These are phyloP conservation scores for Claviceps arundinis DNA, from an alignment of 2,329 filamentous ascomycete genomes.

Conservation along the genomic window DNA sequence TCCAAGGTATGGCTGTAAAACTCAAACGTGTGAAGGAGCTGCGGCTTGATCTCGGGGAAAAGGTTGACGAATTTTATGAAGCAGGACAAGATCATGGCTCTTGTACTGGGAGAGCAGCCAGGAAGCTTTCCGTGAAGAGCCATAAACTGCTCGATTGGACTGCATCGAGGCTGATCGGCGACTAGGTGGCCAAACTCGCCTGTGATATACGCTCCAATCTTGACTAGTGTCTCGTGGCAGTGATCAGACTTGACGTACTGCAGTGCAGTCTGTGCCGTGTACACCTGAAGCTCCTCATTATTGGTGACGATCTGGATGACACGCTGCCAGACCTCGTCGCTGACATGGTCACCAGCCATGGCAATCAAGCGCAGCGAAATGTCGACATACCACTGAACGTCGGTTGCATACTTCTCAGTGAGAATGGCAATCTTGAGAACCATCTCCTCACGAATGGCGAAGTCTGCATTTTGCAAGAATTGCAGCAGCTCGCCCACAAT, in stretches of 20 bases:
- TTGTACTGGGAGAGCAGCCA: conserved; percentile 74
- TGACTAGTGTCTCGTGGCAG: conserved; percentile 93
- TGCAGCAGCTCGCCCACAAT: conserved; percentile 90
- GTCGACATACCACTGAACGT: conserved; percentile 98
- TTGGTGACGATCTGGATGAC: conserved; percentile 99
- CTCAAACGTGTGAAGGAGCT: conserved; percentile 79
- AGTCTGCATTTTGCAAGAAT: conserved; percentile 92
- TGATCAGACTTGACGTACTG: conserved; percentile 86
- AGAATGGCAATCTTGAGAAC: conserved; percentile 96
- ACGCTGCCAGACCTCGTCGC: conserved; percentile 97
- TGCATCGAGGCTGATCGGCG: conserved; percentile 81
- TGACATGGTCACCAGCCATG: conserved; percentile 95
- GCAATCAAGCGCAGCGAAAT: conserved; percentile 89
- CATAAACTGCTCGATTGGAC: conserved; percentile 93
- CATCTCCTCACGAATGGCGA: conserved; percentile 97
- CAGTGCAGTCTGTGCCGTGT: conserved; percentile 85
- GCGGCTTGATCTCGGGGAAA: conserved; percentile 96
- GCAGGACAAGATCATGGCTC: conserved; percentile 86
- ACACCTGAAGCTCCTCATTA: conserved; percentile 95
- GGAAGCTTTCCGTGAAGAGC: conserved; percentile 83
- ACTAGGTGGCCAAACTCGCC: conserved; percentile 96
- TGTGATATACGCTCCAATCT: conserved; percentile 91
- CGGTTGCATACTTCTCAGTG: conserved; percentile 95
- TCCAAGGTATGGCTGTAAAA: conserved; percentile 91
- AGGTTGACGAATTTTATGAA: conserved; percentile 98